These are phyloP conservation scores for Dorcoceras hygrometricum DNA, from an alignment of 257 asterid genomes.

Conservation along the genomic window DNA sequence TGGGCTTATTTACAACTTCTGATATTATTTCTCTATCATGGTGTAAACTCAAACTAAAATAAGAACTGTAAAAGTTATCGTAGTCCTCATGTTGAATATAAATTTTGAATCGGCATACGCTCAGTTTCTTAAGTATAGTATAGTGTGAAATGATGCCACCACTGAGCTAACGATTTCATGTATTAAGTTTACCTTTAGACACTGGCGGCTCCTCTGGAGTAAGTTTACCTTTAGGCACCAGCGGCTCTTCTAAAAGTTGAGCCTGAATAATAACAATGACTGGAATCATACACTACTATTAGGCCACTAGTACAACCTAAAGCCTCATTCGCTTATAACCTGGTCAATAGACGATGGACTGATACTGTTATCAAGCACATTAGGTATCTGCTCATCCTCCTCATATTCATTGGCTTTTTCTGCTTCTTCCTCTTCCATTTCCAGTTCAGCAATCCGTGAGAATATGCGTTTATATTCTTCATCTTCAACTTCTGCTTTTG, in stretches of 20 bases:
- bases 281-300: not conserved
- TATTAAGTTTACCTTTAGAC: conserved; percentile 45
- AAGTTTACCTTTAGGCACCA: too few species aligned
- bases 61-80: too few species aligned
- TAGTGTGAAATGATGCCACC: not conserved
- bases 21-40: too few species aligned
- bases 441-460: conserved; percentile 63
- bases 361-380: conserved; percentile 27
- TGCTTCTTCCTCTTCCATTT: conserved; percentile 86
- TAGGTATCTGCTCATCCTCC: conserved; percentile 35
- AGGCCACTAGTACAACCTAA: not conserved
- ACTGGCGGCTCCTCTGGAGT: conserved; percentile 33
- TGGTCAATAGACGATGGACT: conserved; percentile 25
- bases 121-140: not conserved
- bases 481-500: conserved; percentile 43
- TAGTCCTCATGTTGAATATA: too few species aligned
- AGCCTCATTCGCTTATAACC: conserved; percentile 21
- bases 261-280: conserved; percentile 48
- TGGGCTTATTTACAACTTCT: too few species aligned
- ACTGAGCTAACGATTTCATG: not conserved
- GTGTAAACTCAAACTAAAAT: too few species aligned
- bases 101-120: conserved; percentile 3
- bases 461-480: conserved; percentile 58
- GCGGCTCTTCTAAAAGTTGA: conserved; percentile 37
- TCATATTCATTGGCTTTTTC: conserved; percentile 37